Percentiles rank a stretch among this genome's conserved stretches.
phyloP scores from a whole-genome alignment of 2,329 filamentous ascomycete species.

The Phoma sp. region DNA sequence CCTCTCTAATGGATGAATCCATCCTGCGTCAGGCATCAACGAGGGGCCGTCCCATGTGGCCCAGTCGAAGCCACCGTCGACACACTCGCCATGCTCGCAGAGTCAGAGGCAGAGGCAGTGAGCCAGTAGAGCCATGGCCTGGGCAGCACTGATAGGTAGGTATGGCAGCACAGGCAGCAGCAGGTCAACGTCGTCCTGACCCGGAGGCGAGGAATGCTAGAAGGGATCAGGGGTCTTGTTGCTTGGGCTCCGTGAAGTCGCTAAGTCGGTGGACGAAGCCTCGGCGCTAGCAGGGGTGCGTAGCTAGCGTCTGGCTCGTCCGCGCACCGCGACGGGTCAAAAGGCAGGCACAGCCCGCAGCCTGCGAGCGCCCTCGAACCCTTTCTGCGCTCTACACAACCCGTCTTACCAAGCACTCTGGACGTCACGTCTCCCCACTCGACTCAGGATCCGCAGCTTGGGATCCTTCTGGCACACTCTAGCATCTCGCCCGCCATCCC shows the following conservation, averaged over 20 bases:
- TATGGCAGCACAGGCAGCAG: too few relatives aligned
- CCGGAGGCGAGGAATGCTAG: slow-evolving; percentile 35
- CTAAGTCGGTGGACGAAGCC: slow-evolving; percentile 15
- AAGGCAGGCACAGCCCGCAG: slow-evolving; percentile 30
- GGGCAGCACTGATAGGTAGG: too few relatives aligned
- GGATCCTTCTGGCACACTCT: slow-evolving; percentile 47
- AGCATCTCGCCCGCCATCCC: slow-evolving; percentile 17
- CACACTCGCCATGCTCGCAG: too few relatives aligned
- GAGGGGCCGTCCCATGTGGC: neutral
- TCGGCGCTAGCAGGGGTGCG: slow-evolving; percentile 18
- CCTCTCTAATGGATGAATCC: slow-evolving; percentile 9
- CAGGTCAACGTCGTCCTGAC: slow-evolving; percentile 15
- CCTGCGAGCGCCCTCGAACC: slow-evolving; percentile 25
- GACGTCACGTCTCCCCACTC: slow-evolving; percentile 30
- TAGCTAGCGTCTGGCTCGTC: slow-evolving; percentile 21
- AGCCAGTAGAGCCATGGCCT: too few relatives aligned
- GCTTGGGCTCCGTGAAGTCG: slow-evolving; percentile 16
- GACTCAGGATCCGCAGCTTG: slow-evolving; percentile 27
- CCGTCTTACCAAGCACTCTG: slow-evolving; percentile 38
- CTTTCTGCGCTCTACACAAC: slow-evolving; percentile 3
- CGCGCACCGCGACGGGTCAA: slow-evolving; percentile 27
- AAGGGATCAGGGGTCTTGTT: slow-evolving; percentile 22
- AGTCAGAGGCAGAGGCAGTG: too few relatives aligned
- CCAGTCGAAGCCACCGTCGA: too few relatives aligned
- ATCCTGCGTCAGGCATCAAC: slow-evolving; percentile 23